phyloP scores from a whole-genome alignment of 495 filamentous ascomycete species.

The Talaromyces trachyspermus region DNA sequence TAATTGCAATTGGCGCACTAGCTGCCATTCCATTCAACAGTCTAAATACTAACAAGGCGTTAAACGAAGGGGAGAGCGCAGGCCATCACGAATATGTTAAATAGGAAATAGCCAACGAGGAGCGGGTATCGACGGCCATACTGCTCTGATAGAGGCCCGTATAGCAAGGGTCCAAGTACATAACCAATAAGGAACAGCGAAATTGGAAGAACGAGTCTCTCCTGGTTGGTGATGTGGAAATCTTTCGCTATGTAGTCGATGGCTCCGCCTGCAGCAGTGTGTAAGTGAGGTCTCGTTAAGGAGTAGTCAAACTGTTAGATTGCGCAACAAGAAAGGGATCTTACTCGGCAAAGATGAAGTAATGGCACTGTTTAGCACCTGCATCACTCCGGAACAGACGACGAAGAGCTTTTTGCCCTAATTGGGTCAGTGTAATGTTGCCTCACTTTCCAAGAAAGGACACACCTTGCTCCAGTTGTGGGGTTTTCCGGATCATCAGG shows the following conservation, averaged over 20 bases:
- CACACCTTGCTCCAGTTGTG: slow-evolving; percentile 48
- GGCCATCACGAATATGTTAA: slow-evolving; percentile 60
- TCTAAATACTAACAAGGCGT: slow-evolving; percentile 58
- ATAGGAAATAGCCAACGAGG: slow-evolving; percentile 51
- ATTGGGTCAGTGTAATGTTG: background rate
- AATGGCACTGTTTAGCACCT: slow-evolving; percentile 70
- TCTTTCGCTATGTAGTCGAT: slow-evolving; percentile 49
- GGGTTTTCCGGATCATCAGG: slow-evolving; percentile 61
- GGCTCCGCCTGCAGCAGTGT: too few species aligned
- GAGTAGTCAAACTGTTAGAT: too few species aligned
- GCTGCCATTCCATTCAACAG: slow-evolving; percentile 58
- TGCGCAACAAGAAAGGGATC: too few species aligned
- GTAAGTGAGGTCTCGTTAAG: too few species aligned
- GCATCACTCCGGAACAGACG: slow-evolving; percentile 48
- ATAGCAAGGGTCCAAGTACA: slow-evolving; percentile 54
- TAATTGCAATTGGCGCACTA: slow-evolving; percentile 59
- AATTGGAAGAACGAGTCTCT: slow-evolving; percentile 60
- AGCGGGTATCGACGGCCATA: slow-evolving; percentile 56
- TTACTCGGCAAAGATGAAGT: slow-evolving; percentile 58
- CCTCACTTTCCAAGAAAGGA: background rate
- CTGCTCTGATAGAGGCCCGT: slow-evolving; percentile 63
- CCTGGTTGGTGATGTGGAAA: slow-evolving; percentile 50
- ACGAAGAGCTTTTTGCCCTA: slow-evolving; percentile 50
- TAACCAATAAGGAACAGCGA: slow-evolving; percentile 69
- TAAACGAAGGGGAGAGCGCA: slow-evolving; percentile 61